These are phyloP conservation scores for Entamoeba moshkovskii DNA, from an alignment of 208 protist species.

Conservation along the genomic window DNA sequence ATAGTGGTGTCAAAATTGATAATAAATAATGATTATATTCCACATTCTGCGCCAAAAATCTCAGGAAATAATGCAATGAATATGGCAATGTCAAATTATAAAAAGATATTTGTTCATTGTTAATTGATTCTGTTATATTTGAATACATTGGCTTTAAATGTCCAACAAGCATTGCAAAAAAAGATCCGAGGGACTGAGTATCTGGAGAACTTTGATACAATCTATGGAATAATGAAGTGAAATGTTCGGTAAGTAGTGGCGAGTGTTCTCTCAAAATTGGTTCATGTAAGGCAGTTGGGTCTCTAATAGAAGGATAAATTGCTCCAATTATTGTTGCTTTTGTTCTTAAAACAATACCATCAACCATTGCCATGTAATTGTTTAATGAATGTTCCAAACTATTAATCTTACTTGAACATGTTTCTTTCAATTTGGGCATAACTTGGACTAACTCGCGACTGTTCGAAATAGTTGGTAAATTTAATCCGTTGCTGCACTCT, in stretches of 20 bases:
- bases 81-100: background rate
- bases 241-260: background rate
- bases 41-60: background rate
- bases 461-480: background rate
- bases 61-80: background rate
- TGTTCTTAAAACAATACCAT: background rate
- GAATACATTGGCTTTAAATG: background rate
- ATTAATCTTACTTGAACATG: background rate
- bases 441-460: background rate
- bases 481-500: background rate
- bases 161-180: background rate
- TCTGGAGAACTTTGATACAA: background rate
- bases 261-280: background rate
- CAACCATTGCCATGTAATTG: background rate
- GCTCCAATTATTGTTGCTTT: background rate
- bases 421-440: background rate
- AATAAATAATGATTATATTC: background rate
- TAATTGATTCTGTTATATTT: background rate
- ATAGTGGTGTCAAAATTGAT: background rate
- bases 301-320: background rate
- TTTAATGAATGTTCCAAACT: background rate
- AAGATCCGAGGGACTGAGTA: background rate
- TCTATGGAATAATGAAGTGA: background rate
- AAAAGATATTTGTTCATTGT: background rate
- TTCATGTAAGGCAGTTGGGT: background rate